phyloP scores from a whole-genome alignment of 352 stramenopile species.

The Phytophthora colocasiae region DNA sequence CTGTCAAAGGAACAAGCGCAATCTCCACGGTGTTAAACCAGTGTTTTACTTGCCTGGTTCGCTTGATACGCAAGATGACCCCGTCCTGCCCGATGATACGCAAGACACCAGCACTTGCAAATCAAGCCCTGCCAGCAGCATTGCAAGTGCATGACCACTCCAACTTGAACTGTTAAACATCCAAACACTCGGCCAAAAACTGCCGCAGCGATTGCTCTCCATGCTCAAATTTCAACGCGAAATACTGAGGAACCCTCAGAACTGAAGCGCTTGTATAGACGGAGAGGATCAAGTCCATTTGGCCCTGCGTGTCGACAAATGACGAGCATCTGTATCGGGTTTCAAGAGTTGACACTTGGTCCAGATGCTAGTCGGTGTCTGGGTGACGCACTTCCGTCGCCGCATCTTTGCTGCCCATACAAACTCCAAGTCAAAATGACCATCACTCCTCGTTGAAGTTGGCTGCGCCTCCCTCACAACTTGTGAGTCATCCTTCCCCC shows the following conservation, averaged over 20 bases:
- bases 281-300: neutral
- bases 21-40: neutral
- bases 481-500: too few relatives aligned
- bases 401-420: constrained; percentile 25
- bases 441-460: constrained; percentile 35
- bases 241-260: constrained; percentile 11
- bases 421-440: constrained; percentile 24
- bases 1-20: neutral
- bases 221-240: neutral
- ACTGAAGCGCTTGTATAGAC: constrained; percentile 5
- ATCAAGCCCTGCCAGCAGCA: constrained; percentile 6
- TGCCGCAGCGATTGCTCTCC: neutral
- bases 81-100: constrained; percentile 12
- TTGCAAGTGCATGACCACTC: neutral
- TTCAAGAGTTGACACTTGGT: constrained; percentile 25
- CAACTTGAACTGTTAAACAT: too few relatives aligned
- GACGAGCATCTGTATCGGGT: constrained; percentile 16
- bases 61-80: constrained; percentile 21
- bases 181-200: too few relatives aligned
- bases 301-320: constrained; percentile 21
- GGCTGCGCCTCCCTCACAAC: neutral
- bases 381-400: neutral
- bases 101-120: constrained; percentile 16
- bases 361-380: constrained; percentile 4
- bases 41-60: neutral